Evolutionary conservation across 2,329 filamentous ascomycete species (phyloP).

Genomic region (Aspergillus vadensis): DNA sequence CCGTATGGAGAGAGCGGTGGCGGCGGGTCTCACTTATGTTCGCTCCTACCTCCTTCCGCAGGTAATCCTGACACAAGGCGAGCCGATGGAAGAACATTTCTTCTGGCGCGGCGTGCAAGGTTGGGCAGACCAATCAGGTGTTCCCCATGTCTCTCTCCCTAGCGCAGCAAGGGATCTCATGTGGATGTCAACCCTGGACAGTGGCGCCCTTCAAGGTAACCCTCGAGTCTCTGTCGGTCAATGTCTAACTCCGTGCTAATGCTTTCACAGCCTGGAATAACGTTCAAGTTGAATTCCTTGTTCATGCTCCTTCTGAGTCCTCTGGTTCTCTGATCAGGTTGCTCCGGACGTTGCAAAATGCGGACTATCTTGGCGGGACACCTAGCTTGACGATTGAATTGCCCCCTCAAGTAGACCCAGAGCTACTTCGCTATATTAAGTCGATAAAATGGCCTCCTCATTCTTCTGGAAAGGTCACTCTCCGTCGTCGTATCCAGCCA

Average conservation of each 20-base stretch:
- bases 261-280: slow-evolving; percentile 69
- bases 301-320: slow-evolving; percentile 71
- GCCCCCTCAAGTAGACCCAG: slow-evolving; percentile 67
- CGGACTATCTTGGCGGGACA: slow-evolving; percentile 71
- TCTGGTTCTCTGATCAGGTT: slow-evolving; percentile 76
- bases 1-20: slow-evolving; percentile 67
- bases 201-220: slow-evolving; percentile 66
- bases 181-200: slow-evolving; percentile 80
- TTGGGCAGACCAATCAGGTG: slow-evolving; percentile 54
- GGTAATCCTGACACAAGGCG: slow-evolving; percentile 71
- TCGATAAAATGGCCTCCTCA: slow-evolving; percentile 68
- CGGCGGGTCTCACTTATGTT: slow-evolving; percentile 70
- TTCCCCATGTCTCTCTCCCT: slow-evolving; percentile 76
- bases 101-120: slow-evolving; percentile 64
- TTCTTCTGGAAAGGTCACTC: slow-evolving; percentile 56
- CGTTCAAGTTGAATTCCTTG: slow-evolving; percentile 75
- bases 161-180: slow-evolving; percentile 61
- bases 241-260: slow-evolving; percentile 9
- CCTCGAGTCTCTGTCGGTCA: slow-evolving; percentile 10
- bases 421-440: slow-evolving; percentile 64
- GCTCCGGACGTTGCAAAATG: slow-evolving; percentile 71
- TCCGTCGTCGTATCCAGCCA: slow-evolving; percentile 72
- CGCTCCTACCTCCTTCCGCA: slow-evolving; percentile 75
- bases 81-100: slow-evolving; percentile 65
- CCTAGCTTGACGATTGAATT: slow-evolving; percentile 85